A percentile compares a stretch with the other conserved stretches of the same genome.
These are phyloP conservation scores for Daldinia decipiens DNA, from an alignment of 495 filamentous ascomycete genomes.

Conservation along the genomic window DNA sequence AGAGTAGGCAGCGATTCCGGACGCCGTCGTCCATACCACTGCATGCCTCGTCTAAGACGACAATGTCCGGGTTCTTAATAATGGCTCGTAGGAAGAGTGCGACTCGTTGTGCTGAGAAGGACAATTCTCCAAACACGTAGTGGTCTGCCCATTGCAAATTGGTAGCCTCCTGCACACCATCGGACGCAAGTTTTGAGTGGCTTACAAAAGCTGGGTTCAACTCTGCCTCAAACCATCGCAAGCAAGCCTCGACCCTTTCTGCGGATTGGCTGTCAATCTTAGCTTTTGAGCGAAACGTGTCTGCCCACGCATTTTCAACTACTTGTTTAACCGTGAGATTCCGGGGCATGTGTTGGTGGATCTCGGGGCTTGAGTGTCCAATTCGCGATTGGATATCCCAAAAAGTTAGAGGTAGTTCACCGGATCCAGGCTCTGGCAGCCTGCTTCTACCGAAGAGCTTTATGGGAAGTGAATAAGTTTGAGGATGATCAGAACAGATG, in stretches of 20 bases:
- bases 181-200: not conserved
- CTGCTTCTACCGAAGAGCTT: slow-evolving; percentile 84
- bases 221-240: slow-evolving; percentile 79
- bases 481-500: slow-evolving; percentile 94
- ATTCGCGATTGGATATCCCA: slow-evolving; percentile 92
- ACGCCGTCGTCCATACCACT: slow-evolving; percentile 85
- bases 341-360: slow-evolving; percentile 90
- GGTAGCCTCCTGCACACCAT: slow-evolving; percentile 1
- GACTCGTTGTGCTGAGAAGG: slow-evolving; percentile 82
- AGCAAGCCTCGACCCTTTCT: slow-evolving; percentile 68
- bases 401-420: slow-evolving; percentile 79
- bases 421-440: slow-evolving; percentile 71
- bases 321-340: slow-evolving; percentile 77
- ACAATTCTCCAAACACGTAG: slow-evolving; percentile 75
- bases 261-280: slow-evolving; percentile 64
- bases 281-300: slow-evolving; percentile 81
- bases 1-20: slow-evolving; percentile 83
- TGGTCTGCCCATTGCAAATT: slow-evolving; percentile 75
- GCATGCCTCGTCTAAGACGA: slow-evolving; percentile 94
- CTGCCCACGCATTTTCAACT: slow-evolving; percentile 86
- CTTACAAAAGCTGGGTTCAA: slow-evolving; percentile 64
- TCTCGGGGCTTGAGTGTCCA: slow-evolving; percentile 92
- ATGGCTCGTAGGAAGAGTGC: slow-evolving; percentile 86
- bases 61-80: slow-evolving; percentile 82
- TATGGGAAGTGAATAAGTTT: slow-evolving; percentile 89